These are phyloP conservation scores for Botryotinia calthae DNA, from an alignment of 2,329 filamentous ascomycete genomes.

Conservation along the genomic window DNA sequence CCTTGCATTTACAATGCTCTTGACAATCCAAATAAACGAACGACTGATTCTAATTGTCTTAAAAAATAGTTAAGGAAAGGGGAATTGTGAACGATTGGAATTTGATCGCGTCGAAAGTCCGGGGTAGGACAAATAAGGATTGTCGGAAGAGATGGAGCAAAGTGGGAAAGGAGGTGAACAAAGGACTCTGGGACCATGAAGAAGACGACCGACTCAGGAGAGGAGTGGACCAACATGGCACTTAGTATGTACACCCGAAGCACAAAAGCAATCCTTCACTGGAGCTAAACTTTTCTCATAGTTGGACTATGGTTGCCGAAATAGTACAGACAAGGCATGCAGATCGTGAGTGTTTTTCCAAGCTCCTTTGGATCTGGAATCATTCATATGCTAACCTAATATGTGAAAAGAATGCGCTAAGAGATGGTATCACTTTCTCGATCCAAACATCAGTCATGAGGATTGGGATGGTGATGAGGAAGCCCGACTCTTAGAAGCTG, in stretches of 20 bases:
- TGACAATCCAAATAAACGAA: not conserved
- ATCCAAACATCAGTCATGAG: constrained; percentile 15
- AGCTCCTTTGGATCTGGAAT: not conserved
- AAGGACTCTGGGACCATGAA: constrained; percentile 17
- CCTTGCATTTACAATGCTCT: not conserved
- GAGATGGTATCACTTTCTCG: constrained; percentile 16
- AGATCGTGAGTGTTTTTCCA: constrained; percentile 4
- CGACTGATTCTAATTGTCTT: not conserved
- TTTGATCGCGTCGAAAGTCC: constrained; percentile 16
- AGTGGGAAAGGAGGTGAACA: constrained; percentile 17
- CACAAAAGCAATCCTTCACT: not conserved
- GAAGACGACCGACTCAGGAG: constrained; percentile 7
- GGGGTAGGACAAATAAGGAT: constrained; percentile 15
- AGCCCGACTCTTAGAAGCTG: constrained; percentile 16
- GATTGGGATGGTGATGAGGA: constrained; percentile 14
- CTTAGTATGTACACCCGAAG: constrained; percentile 3
- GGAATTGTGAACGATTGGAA: constrained; percentile 17
- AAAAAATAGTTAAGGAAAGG: constrained; percentile 8
- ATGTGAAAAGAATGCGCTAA: constrained; percentile 15
- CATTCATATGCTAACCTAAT: not conserved
- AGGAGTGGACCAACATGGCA: constrained; percentile 12
- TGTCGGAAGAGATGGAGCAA: constrained; percentile 18
- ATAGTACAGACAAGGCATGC: constrained; percentile 15
- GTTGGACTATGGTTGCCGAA: constrained; percentile 13
- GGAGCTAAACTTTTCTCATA: not conserved